Conservation (phyloP, 2,329 filamentous ascomycete species). For the Phyllosticta capitalensis region DNA sequence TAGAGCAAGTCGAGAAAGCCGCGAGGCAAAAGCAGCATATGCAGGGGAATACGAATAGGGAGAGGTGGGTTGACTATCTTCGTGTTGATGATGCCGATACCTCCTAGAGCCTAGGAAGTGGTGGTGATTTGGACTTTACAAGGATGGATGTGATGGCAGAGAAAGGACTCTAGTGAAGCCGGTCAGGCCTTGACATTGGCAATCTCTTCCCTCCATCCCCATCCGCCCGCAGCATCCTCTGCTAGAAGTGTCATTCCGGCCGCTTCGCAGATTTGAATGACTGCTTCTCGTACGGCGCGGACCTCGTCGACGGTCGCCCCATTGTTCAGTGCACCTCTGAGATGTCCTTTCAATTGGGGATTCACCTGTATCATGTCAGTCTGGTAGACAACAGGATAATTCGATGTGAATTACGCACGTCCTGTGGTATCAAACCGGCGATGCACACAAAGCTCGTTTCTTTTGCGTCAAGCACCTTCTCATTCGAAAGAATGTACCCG, state of each 20-base stretch:
- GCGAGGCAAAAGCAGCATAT: background rate
- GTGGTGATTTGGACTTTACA: background rate
- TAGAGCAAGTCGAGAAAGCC: background rate
- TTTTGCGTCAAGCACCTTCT: slow-evolving; percentile 33
- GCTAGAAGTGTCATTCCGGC: slow-evolving; percentile 37
- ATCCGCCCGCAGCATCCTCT: slow-evolving; percentile 27
- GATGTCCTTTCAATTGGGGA: slow-evolving; percentile 45
- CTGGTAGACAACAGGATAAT: no score
- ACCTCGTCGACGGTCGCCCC: slow-evolving; percentile 42
- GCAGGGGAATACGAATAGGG: background rate
- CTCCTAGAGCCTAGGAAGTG: background rate
- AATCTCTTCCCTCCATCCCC: slow-evolving; percentile 40
- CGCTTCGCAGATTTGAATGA: slow-evolving; percentile 39
- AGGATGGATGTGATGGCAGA: background rate
- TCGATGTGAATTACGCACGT: slow-evolving; percentile 27
- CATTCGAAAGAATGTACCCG: slow-evolving; percentile 41
- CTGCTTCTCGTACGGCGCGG: slow-evolving; percentile 38
- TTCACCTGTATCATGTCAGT: slow-evolving; percentile 32
- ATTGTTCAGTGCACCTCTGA: slow-evolving; percentile 42
- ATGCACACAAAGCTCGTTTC: slow-evolving; percentile 46
- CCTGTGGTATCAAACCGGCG: slow-evolving; percentile 42
- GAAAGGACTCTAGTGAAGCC: background rate
- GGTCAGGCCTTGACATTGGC: slow-evolving; percentile 27
- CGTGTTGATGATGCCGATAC: background rate
- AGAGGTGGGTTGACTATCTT: background rate